A percentile compares a stretch with the other conserved stretches of the same genome.
phyloP scores from a whole-genome alignment of 129 eudicot genomes.

The Saposhnikovia divaricata region DNA sequence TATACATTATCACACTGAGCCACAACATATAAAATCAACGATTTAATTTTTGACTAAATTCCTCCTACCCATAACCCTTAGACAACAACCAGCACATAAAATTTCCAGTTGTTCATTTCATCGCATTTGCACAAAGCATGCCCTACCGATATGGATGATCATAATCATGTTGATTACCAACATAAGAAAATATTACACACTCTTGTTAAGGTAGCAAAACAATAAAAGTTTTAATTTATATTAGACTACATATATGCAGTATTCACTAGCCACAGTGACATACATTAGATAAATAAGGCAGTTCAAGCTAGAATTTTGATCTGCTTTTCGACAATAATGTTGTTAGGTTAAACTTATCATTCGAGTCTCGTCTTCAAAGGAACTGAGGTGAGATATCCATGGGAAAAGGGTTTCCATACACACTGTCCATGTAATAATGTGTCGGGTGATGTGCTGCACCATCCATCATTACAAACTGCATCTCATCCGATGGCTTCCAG shows the following conservation, averaged over 20 bases:
- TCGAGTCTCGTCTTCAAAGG: background rate
- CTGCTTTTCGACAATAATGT: background rate
- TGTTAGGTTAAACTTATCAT: background rate
- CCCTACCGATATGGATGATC: background rate
- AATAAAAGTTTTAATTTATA: background rate
- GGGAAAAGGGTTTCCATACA: slow-evolving; percentile 1
- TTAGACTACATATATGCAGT: background rate
- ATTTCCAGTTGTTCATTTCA: too few species aligned
- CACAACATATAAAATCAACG: too few species aligned
- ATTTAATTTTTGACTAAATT: too few species aligned
- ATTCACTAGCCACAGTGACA: background rate
- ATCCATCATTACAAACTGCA: slow-evolving; percentile 72
- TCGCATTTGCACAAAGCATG: background rate
- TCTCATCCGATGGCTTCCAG: slow-evolving; percentile 89
- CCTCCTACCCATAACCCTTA: too few species aligned
- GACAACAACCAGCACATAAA: too few species aligned
- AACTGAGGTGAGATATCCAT: background rate
- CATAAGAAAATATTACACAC: background rate
- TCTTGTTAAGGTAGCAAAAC: background rate
- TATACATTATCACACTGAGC: too few species aligned
- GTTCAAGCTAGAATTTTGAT: background rate
- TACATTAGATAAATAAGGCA: background rate
- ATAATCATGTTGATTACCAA: background rate
- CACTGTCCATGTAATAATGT: slow-evolving; percentile 4
- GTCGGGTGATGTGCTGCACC: background rate